phyloP scores from a whole-genome alignment of 192 early-diverging fungal genomes.

The Mortierella claussenii region DNA sequence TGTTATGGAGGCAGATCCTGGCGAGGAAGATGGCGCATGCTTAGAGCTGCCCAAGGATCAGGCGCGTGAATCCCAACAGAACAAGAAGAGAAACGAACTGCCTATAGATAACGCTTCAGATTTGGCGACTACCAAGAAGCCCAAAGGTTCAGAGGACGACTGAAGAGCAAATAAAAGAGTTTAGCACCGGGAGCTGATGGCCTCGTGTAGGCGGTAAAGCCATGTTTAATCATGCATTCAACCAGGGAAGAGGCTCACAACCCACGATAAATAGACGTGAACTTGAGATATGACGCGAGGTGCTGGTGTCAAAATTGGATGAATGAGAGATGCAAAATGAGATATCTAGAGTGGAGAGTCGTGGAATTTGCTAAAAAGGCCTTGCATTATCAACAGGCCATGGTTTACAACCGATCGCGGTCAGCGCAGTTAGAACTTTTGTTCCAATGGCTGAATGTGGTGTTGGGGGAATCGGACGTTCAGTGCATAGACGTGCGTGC shows the following conservation, averaged over 20 bases:
- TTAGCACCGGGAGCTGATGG: not conserved
- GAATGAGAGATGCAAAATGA: no score
- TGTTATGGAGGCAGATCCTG: constrained; percentile 51
- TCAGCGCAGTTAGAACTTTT: constrained; percentile 62
- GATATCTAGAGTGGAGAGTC: not conserved
- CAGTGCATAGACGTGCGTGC: constrained; percentile 57
- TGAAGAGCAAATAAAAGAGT: not conserved
- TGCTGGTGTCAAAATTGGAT: no score
- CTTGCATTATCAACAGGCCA: no score
- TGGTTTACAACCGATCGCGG: no score
- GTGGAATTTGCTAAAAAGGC: not conserved
- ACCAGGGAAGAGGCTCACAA: no score
- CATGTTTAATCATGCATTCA: no score
- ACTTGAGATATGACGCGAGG: no score
- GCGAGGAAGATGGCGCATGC: constrained; percentile 47
- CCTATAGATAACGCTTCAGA: constrained; percentile 10
- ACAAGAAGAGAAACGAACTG: constrained; percentile 30
- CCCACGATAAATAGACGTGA: no score
- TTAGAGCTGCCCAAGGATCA: constrained; percentile 44
- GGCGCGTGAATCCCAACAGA: constrained; percentile 4
- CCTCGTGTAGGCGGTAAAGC: no score
- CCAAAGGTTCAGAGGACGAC: constrained; percentile 22
- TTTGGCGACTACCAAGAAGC: constrained; percentile 22
- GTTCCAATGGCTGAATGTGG: constrained; percentile 67
- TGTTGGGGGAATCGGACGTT: constrained; percentile 68